Evolutionary conservation across 2,329 filamentous ascomycete species (phyloP).

Genomic region (Blastomyces gilchristii): DNA sequence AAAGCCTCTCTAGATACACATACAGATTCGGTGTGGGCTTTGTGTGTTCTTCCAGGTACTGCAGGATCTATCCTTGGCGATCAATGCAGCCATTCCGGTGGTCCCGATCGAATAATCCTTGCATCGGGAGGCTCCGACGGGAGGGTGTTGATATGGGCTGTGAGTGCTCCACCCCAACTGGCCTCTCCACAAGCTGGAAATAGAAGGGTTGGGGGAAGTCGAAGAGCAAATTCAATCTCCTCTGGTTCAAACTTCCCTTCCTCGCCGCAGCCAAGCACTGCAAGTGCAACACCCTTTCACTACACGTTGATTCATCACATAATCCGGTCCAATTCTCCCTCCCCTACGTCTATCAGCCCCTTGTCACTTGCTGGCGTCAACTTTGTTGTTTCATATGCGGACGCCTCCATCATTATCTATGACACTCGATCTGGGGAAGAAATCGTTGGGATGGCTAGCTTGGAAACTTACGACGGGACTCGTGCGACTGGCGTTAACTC

Average conservation of each 20-base stretch:
- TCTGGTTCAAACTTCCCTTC: conserved; percentile 87
- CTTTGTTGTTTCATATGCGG: conserved; percentile 87
- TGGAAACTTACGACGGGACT: conserved; percentile 87
- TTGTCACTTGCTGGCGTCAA: conserved; percentile 72
- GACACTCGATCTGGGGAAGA: conserved; percentile 88
- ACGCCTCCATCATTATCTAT: conserved; percentile 83
- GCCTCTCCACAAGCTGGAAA: conserved; percentile 67
- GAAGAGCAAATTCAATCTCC: conserved; percentile 84
- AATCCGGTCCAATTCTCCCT: conserved; percentile 55
- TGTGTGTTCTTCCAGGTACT: conserved; percentile 82
- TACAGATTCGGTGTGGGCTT: conserved; percentile 89
- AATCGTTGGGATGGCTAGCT: conserved; percentile 81
- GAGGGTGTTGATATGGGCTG: conserved; percentile 84
- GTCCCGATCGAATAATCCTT: conserved; percentile 75
- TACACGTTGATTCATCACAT: conserved; percentile 85
- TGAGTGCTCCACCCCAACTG: conserved; percentile 79
- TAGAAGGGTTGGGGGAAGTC: conserved; percentile 60
- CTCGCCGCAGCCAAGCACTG: conserved; percentile 78
- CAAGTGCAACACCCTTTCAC: conserved; percentile 75
- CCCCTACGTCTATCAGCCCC: conserved; percentile 86
- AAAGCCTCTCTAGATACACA: conserved; percentile 92
- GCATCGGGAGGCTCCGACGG: conserved; percentile 87
- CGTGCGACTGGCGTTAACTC: conserved; percentile 76
- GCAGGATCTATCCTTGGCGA: conserved; percentile 68
- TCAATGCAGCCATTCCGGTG: conserved; percentile 61